These are phyloP conservation scores for Ustilago nuda DNA, from an alignment of 1,284 basidiomycete genomes.

Conservation along the genomic window DNA sequence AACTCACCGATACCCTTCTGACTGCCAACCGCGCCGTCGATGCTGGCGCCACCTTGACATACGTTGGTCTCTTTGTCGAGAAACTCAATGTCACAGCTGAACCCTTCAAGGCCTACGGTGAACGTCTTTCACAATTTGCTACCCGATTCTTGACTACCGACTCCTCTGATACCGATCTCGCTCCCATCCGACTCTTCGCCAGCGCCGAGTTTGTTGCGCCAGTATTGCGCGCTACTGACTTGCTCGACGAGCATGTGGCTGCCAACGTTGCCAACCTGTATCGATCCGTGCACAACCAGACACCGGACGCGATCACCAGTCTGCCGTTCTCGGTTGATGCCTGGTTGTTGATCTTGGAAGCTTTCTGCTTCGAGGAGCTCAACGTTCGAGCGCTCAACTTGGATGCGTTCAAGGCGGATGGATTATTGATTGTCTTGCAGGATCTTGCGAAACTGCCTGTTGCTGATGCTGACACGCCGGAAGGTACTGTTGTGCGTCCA, in stretches of 20 bases:
- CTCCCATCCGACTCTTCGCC: constrained; percentile 36
- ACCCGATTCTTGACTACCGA: constrained; percentile 27
- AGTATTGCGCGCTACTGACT: constrained; percentile 28
- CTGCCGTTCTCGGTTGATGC: constrained; percentile 35
- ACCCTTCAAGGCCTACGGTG: constrained; percentile 4
- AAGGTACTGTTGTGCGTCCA: constrained; percentile 5
- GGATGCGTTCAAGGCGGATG: constrained; percentile 42
- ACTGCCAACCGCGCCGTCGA: constrained; percentile 32
- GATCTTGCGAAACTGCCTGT: constrained; percentile 34
- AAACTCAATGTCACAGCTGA: constrained; percentile 16
- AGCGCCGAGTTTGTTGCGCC: constrained; percentile 44
- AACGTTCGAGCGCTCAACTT: constrained; percentile 40
- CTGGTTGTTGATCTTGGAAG: constrained; percentile 44
- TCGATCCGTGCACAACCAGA: constrained; percentile 26
- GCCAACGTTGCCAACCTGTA: constrained; percentile 36
- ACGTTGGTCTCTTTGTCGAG: constrained; percentile 28
- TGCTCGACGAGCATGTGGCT: constrained; percentile 47
- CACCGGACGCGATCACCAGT: constrained; percentile 18
- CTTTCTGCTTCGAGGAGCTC: constrained; percentile 51
- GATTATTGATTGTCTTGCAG: constrained; percentile 35
- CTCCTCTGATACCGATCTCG: constrained; percentile 4
- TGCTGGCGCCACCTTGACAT: constrained; percentile 42
- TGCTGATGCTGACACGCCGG: constrained; percentile 7
- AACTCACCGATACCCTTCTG: constrained; percentile 31
- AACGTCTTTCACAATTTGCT: constrained; percentile 23